Percentiles rank a stretch among this genome's conserved stretches.
These are phyloP conservation scores for Debaryomyces castellii DNA, from an alignment of 805 yeast species.

Conservation along the genomic window DNA sequence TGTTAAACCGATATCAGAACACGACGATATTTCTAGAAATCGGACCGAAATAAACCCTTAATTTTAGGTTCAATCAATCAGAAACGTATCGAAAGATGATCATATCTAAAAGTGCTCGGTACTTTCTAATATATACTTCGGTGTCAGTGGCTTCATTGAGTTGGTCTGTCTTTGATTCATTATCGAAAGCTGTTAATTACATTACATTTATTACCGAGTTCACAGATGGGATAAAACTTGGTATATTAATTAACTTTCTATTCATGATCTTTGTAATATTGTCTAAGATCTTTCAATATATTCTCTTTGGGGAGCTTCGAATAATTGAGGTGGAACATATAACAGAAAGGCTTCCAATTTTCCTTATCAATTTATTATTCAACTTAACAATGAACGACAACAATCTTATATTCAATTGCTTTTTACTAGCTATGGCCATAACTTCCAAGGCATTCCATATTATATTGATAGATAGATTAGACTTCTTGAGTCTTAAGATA, in stretches of 20 bases:
- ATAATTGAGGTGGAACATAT: conserved; percentile 72
- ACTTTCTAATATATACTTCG: conserved; percentile 18
- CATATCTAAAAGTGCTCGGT: conserved; percentile 10
- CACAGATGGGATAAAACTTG: conserved; percentile 30
- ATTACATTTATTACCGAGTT: conserved; percentile 24
- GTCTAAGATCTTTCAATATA: conserved; percentile 44
- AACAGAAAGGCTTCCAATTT: conserved; percentile 34
- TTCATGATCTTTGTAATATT: conserved; percentile 18
- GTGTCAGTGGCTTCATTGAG: conserved; percentile 18
- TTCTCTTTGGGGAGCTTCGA: conserved; percentile 74
- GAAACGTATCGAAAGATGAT: neutral
- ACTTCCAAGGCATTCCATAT: conserved; percentile 71
- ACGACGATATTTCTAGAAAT: neutral
- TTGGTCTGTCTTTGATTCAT: conserved; percentile 22
- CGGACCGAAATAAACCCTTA: neutral
- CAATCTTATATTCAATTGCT: conserved; percentile 53
- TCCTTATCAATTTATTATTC: conserved; percentile 52
- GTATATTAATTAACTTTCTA: conserved; percentile 26
- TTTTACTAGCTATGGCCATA: conserved; percentile 28
- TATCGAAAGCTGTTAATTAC: conserved; percentile 18
- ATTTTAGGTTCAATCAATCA: neutral
- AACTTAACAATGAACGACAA: conserved; percentile 65
- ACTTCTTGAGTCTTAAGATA: conserved; percentile 30
- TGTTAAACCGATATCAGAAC: neutral
- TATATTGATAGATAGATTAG: conserved; percentile 58